Conservation (phyloP, 2,329 filamentous ascomycete genomes). For the Beauveria sp. region DNA sequence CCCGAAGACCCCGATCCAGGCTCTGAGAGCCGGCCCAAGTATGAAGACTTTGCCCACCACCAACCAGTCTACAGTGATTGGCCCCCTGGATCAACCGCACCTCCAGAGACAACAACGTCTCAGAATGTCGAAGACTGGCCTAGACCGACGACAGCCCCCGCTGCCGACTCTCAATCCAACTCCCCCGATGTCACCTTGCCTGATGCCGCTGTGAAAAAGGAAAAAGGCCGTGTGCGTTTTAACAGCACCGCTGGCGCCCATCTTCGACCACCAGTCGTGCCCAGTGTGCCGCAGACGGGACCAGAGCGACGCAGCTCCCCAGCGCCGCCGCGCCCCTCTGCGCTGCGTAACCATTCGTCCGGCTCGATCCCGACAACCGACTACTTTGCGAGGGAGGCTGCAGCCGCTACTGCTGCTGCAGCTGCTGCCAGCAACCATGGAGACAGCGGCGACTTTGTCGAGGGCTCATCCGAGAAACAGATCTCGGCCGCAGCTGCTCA, state of each 20-base stretch:
- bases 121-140: slow-evolving; percentile 8
- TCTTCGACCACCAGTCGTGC: slow-evolving; percentile 17
- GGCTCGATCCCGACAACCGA: slow-evolving; percentile 10
- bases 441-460: background rate
- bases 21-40: slow-evolving; percentile 8
- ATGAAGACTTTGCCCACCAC: slow-evolving; percentile 12
- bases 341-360: slow-evolving; percentile 10
- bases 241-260: slow-evolving; percentile 35
- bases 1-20: slow-evolving; percentile 10
- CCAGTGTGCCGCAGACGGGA: slow-evolving; percentile 13
- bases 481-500: slow-evolving; percentile 34
- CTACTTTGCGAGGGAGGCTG: slow-evolving; percentile 10
- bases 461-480: slow-evolving; percentile 14
- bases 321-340: slow-evolving; percentile 7
- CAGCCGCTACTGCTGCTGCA: slow-evolving; percentile 11
- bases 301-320: slow-evolving; percentile 14
- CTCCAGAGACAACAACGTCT: slow-evolving; percentile 3
- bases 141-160: slow-evolving; percentile 1
- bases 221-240: slow-evolving; percentile 41
- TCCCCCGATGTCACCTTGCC: background rate
- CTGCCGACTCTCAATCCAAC: background rate
- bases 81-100: slow-evolving; percentile 1
- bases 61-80: slow-evolving; percentile 6
- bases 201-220: slow-evolving; percentile 24
- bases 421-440: background rate